These are phyloP conservation scores for Penicillium olsonii DNA, from an alignment of 2,329 filamentous ascomycete species.

Conservation along the genomic window DNA sequence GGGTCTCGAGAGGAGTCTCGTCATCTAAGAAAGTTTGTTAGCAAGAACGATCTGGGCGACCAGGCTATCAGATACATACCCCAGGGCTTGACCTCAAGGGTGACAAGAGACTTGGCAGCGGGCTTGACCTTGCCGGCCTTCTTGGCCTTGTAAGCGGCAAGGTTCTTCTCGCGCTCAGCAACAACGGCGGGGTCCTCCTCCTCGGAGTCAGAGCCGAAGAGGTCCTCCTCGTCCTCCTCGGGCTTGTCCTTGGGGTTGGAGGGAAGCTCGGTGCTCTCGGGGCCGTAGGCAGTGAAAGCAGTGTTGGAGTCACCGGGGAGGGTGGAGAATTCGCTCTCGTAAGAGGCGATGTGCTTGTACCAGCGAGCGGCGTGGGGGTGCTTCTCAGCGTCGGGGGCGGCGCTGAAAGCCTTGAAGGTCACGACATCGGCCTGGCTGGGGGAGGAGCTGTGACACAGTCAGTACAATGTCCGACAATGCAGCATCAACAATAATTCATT, in stretches of 20 bases:
- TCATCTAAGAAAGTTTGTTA: constrained; percentile 62
- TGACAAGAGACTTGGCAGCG: constrained; percentile 93
- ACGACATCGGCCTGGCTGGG: constrained; percentile 95
- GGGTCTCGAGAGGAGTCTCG: constrained; percentile 84
- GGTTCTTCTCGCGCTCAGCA: constrained; percentile 80
- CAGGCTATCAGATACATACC: constrained; percentile 61
- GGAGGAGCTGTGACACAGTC: constrained; percentile 51
- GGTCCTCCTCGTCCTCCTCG: constrained; percentile 79
- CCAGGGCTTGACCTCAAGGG: constrained; percentile 97
- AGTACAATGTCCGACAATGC: constrained; percentile 9
- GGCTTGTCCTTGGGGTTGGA: constrained; percentile 85
- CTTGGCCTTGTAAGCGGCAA: constrained; percentile 95
- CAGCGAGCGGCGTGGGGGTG: constrained; percentile 93
- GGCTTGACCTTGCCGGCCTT: constrained; percentile 92
- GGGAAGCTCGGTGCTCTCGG: constrained; percentile 74
- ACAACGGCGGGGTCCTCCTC: constrained; percentile 89
- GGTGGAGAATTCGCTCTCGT: constrained; percentile 86
- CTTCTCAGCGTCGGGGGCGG: constrained; percentile 75
- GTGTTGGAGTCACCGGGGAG: constrained; percentile 90
- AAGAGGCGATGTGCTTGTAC: constrained; percentile 98
- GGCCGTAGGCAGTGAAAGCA: constrained; percentile 87
- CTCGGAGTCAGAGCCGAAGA: constrained; percentile 92
- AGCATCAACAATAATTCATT: constrained; percentile 2
- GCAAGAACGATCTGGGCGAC: not conserved
- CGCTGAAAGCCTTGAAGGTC: constrained; percentile 85